phyloP scores from a whole-genome alignment of 495 filamentous ascomycete genomes.

The Lophium mytilinum region DNA sequence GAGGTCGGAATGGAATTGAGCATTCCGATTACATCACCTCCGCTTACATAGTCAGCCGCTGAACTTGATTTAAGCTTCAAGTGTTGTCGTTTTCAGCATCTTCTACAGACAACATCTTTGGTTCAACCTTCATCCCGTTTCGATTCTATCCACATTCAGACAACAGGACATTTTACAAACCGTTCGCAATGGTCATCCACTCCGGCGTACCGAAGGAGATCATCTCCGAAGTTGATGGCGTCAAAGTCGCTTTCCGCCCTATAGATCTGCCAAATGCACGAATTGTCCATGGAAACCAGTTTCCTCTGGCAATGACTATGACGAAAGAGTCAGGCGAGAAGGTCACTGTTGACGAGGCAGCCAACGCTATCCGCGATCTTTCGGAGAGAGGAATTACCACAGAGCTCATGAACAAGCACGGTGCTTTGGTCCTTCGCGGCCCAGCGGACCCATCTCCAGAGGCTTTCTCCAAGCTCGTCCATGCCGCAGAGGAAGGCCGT shows the following conservation, averaged over 20 bases:
- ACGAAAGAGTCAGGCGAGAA: background rate
- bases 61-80: too few species aligned
- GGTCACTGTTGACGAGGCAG: background rate
- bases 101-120: too few species aligned
- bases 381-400: background rate
- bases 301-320: background rate
- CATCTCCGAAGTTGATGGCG: background rate
- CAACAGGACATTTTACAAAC: too few species aligned
- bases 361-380: background rate
- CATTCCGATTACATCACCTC: too few species aligned
- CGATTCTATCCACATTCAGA: too few species aligned
- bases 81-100: too few species aligned
- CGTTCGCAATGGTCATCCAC: background rate
- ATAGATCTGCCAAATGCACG: background rate
- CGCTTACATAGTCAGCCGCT: too few species aligned
- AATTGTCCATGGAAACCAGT: background rate
- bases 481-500: background rate
- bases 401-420: background rate
- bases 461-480: background rate
- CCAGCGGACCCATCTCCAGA: background rate
- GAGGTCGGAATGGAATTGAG: too few species aligned
- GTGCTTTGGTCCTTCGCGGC: background rate
- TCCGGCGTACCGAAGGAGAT: background rate
- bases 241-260: background rate
- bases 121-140: too few species aligned